Evolutionary conservation across 805 yeast genomes (phyloP).

Genomic region (Candida vartiovaarae): DNA sequence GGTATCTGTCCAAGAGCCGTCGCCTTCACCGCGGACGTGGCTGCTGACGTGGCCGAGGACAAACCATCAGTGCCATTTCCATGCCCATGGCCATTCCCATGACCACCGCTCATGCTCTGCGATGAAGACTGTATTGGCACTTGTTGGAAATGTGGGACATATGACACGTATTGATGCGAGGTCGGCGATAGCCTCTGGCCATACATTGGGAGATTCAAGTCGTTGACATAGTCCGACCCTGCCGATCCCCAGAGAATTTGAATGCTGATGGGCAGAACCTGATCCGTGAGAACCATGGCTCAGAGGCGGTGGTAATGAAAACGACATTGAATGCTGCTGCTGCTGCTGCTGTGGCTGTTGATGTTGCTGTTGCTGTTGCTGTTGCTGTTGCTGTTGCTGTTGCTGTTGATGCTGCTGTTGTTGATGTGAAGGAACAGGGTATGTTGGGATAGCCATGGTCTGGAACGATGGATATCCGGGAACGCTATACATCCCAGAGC

Average conservation of each 20-base stretch:
- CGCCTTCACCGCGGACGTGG: background rate
- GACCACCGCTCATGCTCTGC: slow-evolving; percentile 7
- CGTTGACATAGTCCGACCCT: background rate
- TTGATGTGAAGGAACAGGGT: background rate
- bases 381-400: background rate
- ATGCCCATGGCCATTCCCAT: slow-evolving; percentile 1
- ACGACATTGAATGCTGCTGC: background rate
- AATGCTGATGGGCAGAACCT: background rate
- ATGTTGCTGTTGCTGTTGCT: background rate
- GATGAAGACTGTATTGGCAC: slow-evolving; percentile 13
- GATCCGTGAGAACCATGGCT: no score
- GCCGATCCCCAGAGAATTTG: background rate
- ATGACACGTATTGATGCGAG: background rate
- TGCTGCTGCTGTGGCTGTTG: slow-evolving; percentile 1
- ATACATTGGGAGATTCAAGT: slow-evolving; percentile 2
- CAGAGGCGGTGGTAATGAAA: slow-evolving; percentile 4
- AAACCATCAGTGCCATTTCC: background rate
- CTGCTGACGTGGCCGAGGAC: background rate
- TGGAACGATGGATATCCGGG: no score
- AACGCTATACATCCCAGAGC: no score
- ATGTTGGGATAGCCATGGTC: no score
- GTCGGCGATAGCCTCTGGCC: no score
- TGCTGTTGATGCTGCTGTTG: slow-evolving; percentile 1
- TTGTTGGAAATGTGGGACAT: slow-evolving; percentile 1
- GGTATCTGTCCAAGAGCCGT: background rate